Conservation (phyloP, 441 rosid species). For the Erodium moschatum region DNA sequence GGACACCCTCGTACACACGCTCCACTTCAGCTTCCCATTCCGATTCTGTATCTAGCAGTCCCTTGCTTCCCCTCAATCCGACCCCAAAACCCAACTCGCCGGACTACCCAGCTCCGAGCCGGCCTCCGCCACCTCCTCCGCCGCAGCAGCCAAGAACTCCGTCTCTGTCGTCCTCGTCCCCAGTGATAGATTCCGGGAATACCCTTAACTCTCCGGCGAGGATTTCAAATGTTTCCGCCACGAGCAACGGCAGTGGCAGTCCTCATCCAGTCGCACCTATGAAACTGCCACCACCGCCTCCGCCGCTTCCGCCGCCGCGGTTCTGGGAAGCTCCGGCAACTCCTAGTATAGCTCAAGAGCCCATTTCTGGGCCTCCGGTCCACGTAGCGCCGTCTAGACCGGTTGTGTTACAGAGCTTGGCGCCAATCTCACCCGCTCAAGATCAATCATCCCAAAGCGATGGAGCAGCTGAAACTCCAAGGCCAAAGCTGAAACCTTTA, state of each 20-base stretch:
- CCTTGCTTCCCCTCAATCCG: slow-evolving; percentile 26
- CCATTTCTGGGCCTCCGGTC: slow-evolving; percentile 26
- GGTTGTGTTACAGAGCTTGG: slow-evolving; percentile 14
- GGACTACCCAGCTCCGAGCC: slow-evolving; percentile 30
- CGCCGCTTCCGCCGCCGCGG: slow-evolving; percentile 34
- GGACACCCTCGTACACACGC: slow-evolving; percentile 43
- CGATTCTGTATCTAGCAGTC: slow-evolving; percentile 39
- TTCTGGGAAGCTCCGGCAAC: slow-evolving; percentile 14
- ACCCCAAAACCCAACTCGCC: slow-evolving; percentile 44
- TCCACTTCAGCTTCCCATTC: slow-evolving; percentile 47
- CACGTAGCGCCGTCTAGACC: slow-evolving; percentile 21
- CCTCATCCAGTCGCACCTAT: background rate
- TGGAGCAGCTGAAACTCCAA: slow-evolving; percentile 23
- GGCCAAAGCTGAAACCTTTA: slow-evolving; percentile 72
- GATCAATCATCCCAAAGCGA: background rate
- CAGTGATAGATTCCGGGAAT: background rate
- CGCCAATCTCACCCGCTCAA: background rate
- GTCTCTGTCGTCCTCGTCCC: background rate
- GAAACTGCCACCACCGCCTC: slow-evolving; percentile 44
- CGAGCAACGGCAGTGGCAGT: too few species aligned
- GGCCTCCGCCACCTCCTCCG: slow-evolving; percentile 22
- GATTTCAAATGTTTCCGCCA: too few species aligned
- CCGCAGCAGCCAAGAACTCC: slow-evolving; percentile 4
- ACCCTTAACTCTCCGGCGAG: background rate
- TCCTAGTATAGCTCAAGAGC: too few species aligned